Evolutionary conservation across 345 rosid species (phyloP), one percentile per base, ranked within the genome.

Genomic region (Dipteronia dyeriana): DNA sequence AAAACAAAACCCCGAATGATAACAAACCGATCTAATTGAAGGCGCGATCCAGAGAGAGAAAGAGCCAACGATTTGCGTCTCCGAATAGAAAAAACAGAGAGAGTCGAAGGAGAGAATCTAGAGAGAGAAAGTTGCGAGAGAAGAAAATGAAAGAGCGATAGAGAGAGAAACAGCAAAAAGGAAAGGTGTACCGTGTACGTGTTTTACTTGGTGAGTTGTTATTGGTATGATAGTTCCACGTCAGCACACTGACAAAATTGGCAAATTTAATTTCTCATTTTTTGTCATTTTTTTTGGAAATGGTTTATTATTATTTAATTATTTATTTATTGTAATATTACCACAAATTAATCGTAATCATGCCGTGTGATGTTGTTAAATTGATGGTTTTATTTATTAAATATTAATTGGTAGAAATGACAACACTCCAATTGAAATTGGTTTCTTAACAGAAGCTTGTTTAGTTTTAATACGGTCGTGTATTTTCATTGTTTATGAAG

Each of bases 41-140:
- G 13, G 82, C 53, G 66, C 73, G 86, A 83, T 86, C 92, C 86
- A 77, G 13, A 56, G 71, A 77, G 10, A 62, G 71, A 74, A 8
- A 29, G 38, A 75, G 57, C 62, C 67, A 14, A 38, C 68, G 53
- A 75, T 60, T 77, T 56, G 79, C 75, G 82, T 63, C 41, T 81
- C 78, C 83, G 82, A 79, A 82, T 75, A 76, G 79, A 69, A 66
- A 77, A 41, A 70, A 59, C 43, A 31, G 66, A 70, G 65, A 45
- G 49, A 72, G 8, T 34, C 59, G 70, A 41, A 56, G 31, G 63
- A 23, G 20, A 64, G 76, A 64, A 67, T 75, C 71, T 38, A 63
- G 68, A 76, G 78, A 75, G 84, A 85, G 79, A 51, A 29, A 62
- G 31, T 43, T 1, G 56, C 69, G 45, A 64, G 34, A 70, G 61